These are phyloP conservation scores for Blastobotrys muscicola DNA, from an alignment of 805 yeast species.

Conservation along the genomic window DNA sequence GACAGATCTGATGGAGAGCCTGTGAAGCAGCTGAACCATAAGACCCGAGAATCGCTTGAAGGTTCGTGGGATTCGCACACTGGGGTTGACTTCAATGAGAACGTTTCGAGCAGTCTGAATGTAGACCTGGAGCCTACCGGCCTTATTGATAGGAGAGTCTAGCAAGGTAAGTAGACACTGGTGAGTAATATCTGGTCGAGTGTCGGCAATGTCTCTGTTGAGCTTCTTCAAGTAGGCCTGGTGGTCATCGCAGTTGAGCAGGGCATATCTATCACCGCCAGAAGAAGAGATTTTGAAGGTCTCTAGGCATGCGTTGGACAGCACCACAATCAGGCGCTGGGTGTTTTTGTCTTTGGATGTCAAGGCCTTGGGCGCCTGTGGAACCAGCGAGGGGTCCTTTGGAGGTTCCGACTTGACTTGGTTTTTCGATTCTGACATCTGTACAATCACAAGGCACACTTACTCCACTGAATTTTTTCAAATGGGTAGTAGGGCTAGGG, in stretches of 20 bases:
- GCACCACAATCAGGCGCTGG: slow-evolving; percentile 84
- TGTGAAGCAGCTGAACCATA: slow-evolving; percentile 93
- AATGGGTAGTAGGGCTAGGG: too few relatives aligned
- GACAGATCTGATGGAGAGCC: slow-evolving; percentile 85
- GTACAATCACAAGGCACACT: too few relatives aligned
- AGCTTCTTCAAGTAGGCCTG: slow-evolving; percentile 90
- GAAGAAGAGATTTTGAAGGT: slow-evolving; percentile 76
- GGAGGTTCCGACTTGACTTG: slow-evolving; percentile 1
- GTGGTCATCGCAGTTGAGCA: slow-evolving; percentile 95
- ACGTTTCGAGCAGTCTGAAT: slow-evolving; percentile 94
- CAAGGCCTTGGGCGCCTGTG: slow-evolving; percentile 74
- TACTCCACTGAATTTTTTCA: too few relatives aligned
- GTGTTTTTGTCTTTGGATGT: slow-evolving; percentile 79
- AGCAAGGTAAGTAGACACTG: slow-evolving; percentile 89
- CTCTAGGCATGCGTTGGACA: slow-evolving; percentile 91
- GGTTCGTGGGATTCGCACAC: slow-evolving; percentile 95
- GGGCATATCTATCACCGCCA: slow-evolving; percentile 86
- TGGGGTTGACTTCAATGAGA: slow-evolving; percentile 88
- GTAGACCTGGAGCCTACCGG: slow-evolving; percentile 92
- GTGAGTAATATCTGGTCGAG: slow-evolving; percentile 98
- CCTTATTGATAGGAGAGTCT: slow-evolving; percentile 97
- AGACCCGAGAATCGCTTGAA: slow-evolving; percentile 95
- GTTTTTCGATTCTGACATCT: neutral
- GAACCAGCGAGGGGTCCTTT: slow-evolving; percentile 64
- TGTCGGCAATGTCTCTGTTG: slow-evolving; percentile 97